Evolutionary conservation across 176 grass and related monocot species (phyloP).

Genomic region (Ensete ventricosum): DNA sequence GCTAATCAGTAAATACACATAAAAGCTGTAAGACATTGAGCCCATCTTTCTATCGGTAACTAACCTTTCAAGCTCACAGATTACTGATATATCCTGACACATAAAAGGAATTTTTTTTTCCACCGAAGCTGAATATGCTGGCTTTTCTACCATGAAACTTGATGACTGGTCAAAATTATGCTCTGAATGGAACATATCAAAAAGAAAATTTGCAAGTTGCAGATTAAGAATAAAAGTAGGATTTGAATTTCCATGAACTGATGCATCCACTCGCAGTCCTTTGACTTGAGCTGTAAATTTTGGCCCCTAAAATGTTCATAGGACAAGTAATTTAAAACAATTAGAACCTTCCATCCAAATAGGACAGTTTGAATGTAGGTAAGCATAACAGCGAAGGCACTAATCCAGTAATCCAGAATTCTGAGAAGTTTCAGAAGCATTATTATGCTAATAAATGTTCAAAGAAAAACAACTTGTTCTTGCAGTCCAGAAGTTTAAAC

Average conservation of each 20-base stretch:
- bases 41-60: constrained; percentile 5
- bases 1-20: background rate
- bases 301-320: constrained; percentile 50
- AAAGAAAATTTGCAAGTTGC: constrained; percentile 55
- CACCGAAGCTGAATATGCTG: constrained; percentile 53
- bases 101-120: constrained; percentile 22
- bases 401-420: constrained; percentile 14
- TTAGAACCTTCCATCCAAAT: constrained; percentile 10
- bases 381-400: background rate
- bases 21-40: background rate
- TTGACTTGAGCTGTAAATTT: constrained; percentile 70
- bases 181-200: constrained; percentile 46
- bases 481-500: background rate
- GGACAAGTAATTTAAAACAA: constrained; percentile 16
- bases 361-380: background rate
- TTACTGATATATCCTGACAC: constrained; percentile 28
- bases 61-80: constrained; percentile 39
- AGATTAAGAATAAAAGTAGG: constrained; percentile 45
- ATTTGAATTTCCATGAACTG: constrained; percentile 48
- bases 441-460: background rate
- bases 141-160: constrained; percentile 32
- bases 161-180: constrained; percentile 29
- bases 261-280: constrained; percentile 58
- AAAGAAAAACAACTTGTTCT: background rate
- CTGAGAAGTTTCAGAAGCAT: background rate